Base-by-base conservation (phyloP, 2,329 filamentous ascomycete genomes). In the Cercospora zeae-maydis region DNA sequence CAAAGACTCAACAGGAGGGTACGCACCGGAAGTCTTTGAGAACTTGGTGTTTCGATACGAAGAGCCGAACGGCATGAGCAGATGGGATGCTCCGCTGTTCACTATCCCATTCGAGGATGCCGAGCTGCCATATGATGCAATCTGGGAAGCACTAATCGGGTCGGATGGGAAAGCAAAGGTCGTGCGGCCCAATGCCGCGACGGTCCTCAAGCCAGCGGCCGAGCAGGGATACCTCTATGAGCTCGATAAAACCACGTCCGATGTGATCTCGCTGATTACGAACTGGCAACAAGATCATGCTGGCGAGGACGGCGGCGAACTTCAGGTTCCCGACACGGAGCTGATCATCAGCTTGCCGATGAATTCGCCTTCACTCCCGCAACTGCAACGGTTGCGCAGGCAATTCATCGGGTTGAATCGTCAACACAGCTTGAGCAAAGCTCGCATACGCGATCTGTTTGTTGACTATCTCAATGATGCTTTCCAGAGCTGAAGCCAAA, bases 81-180 rank as follows among this genome's bases (percentile, higher is more conserved):
- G 90, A 47, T 96, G 91, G 91, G 91, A 96, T 74, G 89, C 88
- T 59, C 91, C 91, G 1, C 82, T 95, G 2, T 95, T 93, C 76
- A 89, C 89, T 3, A 82, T 95, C 0, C 83, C 91, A 10, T 90
- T 88, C 82, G 88, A 92, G 49, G 91, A 96, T 73, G 83, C 84
- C 61, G 82, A 82, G 62, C 83, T 83, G n/a, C 86, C 86, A 1
- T 89, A 86, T 65, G 85, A 88, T 53, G 81, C 83, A 61, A 83
- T 95, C 61, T 95, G 90, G 91, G 89, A 93, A 45, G 84, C 87
- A 1, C 78, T 95, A 62, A 75, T 86, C 13, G 83, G 82, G 34
- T 79, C 75, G 31, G 81, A 82, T 58, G 88, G 89, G 81, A 70
- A 86, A 83, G 68, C 83, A 63, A 91, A 89, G 73, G 75, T 84